These are phyloP conservation scores for Chlorokybus atmophyticus DNA, from an alignment of 139 green algal genomes.

Conservation along the genomic window DNA sequence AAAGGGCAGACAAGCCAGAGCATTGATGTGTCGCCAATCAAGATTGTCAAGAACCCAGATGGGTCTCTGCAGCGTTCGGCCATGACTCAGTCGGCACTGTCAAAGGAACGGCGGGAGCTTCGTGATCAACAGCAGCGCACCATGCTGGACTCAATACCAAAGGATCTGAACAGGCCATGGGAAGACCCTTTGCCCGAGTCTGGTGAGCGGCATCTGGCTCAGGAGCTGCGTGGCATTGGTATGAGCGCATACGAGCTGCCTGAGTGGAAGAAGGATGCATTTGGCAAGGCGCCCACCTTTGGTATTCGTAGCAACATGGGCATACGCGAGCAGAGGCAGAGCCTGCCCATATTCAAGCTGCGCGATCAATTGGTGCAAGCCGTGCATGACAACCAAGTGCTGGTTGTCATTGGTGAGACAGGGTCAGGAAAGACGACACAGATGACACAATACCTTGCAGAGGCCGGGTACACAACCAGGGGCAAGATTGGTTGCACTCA, in stretches of 20 bases:
- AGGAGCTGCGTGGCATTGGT: conserved; percentile 68
- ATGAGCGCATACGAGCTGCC: conserved; percentile 36
- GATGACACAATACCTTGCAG: conserved; percentile 93
- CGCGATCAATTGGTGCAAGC: conserved; percentile 75
- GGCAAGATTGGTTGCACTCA: conserved; percentile 87
- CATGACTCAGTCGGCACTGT: conserved; percentile 82
- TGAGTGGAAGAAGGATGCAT: conserved; percentile 48
- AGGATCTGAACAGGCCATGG: conserved; percentile 86
- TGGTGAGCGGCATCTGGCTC: conserved; percentile 47
- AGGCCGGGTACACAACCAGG: conserved; percentile 54
- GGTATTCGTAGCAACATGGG: conserved; percentile 51
- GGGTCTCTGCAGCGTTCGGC: conserved; percentile 87
- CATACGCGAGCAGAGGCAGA: conserved; percentile 90
- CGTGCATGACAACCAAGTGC: conserved; percentile 71
- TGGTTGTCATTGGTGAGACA: conserved; percentile 83
- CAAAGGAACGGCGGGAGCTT: conserved; percentile 94
- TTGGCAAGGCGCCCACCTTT: conserved; percentile 82
- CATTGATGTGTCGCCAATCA: conserved; percentile 77
- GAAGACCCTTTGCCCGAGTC: conserved; percentile 85
- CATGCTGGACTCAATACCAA: conserved; percentile 70
- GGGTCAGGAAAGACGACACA: conserved; percentile 94
- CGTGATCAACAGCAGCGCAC: conserved; percentile 87
- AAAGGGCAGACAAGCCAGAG: conserved; percentile 46
- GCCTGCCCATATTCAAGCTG: conserved; percentile 88
- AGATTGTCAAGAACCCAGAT: conserved; percentile 98